Conservation (phyloP, 2,329 filamentous ascomycete genomes). For the Colletotrichum lini region DNA sequence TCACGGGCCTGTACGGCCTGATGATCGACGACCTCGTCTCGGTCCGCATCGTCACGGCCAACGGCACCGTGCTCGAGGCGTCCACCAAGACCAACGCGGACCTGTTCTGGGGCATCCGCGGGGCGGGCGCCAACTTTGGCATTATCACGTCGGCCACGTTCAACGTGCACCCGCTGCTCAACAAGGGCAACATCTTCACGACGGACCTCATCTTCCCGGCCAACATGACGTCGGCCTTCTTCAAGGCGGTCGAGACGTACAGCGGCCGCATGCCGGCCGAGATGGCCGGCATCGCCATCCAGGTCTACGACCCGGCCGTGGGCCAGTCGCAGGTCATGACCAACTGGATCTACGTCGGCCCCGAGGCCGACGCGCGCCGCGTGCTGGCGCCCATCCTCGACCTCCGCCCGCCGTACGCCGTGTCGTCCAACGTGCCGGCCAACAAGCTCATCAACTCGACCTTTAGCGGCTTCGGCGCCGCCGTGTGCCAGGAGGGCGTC, state of each 20-base stretch:
- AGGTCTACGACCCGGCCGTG: not conserved
- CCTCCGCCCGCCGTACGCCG: not conserved
- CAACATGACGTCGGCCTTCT: not conserved
- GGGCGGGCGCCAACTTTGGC: constrained; percentile 1
- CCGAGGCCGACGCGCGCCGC: not conserved
- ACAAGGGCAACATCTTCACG: not conserved
- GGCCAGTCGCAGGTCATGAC: constrained; percentile 1
- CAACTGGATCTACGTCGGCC: constrained; percentile 2
- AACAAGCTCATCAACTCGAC: not conserved
- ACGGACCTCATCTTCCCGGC: not conserved
- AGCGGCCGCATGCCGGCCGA: not conserved
- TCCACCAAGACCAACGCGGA: not conserved
- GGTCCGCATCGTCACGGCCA: constrained; percentile 1
- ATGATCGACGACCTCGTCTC: constrained; percentile 1
- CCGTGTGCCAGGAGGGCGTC: too few relatives aligned
- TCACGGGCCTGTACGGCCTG: constrained; percentile 11
- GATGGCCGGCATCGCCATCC: not conserved
- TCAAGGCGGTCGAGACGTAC: constrained; percentile 1
- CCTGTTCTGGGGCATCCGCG: constrained; percentile 4
- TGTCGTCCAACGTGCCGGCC: not conserved
- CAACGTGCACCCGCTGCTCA: not conserved
- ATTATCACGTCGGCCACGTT: not conserved
- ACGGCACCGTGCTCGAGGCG: constrained; percentile 5
- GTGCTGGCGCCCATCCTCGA: constrained; percentile 1
- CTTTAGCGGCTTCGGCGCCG: not conserved